A percentile compares a stretch with the other conserved stretches of the same genome.
Conservation (phyloP, 305 asterid species). For the Euphrasia arctica region DNA sequence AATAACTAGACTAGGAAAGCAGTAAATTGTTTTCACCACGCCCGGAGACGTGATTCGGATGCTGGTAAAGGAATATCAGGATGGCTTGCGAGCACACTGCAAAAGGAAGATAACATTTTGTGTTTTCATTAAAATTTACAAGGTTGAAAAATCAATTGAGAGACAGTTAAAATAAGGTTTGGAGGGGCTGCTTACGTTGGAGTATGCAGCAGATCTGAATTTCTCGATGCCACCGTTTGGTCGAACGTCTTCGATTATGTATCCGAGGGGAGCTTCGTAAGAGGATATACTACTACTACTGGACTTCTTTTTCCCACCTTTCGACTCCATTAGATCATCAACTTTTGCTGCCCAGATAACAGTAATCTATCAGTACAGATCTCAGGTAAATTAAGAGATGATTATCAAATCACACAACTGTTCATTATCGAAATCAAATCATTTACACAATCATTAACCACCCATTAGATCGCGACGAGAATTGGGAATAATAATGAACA, state of each 20-base stretch:
- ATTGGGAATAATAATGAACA: not conserved
- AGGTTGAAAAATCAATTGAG: too few species aligned
- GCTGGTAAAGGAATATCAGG: slow-evolving; percentile 54
- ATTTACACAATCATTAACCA: too few species aligned
- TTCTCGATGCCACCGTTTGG: slow-evolving; percentile 97
- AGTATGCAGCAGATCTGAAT: slow-evolving; percentile 97
- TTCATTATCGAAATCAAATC: too few species aligned
- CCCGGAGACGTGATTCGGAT: slow-evolving; percentile 41
- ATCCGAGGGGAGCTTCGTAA: slow-evolving; percentile 87
- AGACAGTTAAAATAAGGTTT: too few species aligned
- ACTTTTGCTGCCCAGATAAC: slow-evolving; percentile 37
- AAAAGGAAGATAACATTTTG: not conserved
- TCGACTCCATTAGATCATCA: slow-evolving; percentile 90
- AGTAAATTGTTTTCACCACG: slow-evolving; percentile 33
- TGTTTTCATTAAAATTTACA: too few species aligned
- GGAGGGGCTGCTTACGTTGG: slow-evolving; percentile 36
- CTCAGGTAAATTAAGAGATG: too few species aligned
- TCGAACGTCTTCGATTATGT: slow-evolving; percentile 90
- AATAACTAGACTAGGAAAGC: slow-evolving; percentile 26
- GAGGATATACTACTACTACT: slow-evolving; percentile 53
- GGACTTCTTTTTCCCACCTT: slow-evolving; percentile 86
- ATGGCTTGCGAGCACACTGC: slow-evolving; percentile 90
- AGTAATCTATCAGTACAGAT: too few species aligned
- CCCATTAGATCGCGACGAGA: too few species aligned
- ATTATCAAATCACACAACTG: too few species aligned